phyloP scores from a whole-genome alignment of 305 asterid species.

The Withania somnifera region DNA sequence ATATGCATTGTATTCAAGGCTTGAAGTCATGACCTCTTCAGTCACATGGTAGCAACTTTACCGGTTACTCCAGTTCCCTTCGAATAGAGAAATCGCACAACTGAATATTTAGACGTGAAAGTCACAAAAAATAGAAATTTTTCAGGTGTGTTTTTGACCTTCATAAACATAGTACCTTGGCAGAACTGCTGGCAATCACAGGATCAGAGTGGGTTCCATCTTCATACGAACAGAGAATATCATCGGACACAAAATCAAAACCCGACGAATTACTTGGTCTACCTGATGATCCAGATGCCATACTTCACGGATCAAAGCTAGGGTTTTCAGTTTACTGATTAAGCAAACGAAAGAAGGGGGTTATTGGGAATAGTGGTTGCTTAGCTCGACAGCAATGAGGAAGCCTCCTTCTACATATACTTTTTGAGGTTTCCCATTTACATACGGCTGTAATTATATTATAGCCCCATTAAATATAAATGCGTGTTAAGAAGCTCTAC shows the following conservation, averaged over 20 bases:
- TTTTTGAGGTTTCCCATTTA: no score
- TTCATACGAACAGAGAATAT: slow-evolving; percentile 71
- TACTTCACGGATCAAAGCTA: slow-evolving; percentile 6
- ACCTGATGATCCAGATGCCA: slow-evolving; percentile 57
- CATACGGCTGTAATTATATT: no score
- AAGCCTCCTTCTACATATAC: neutral
- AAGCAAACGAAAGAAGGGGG: neutral
- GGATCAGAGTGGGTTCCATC: slow-evolving; percentile 65
- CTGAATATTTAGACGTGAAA: no score
- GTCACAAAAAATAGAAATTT: no score
- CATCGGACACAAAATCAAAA: slow-evolving; percentile 81
- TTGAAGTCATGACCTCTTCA: no score
- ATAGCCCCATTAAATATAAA: no score
- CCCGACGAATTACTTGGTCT: slow-evolving; percentile 33
- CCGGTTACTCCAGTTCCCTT: no score
- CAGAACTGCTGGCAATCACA: slow-evolving; percentile 26
- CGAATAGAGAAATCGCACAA: no score
- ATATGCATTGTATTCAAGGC: no score
- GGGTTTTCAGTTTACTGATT: neutral
- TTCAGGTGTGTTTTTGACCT: no score
- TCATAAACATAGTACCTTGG: slow-evolving; percentile 24
- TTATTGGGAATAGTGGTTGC: neutral
- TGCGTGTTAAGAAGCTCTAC: no score
- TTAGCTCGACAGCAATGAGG: neutral
- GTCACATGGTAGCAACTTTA: no score